phyloP scores from a whole-genome alignment of 2,329 filamentous ascomycete genomes.

The Aspergillus piperis region DNA sequence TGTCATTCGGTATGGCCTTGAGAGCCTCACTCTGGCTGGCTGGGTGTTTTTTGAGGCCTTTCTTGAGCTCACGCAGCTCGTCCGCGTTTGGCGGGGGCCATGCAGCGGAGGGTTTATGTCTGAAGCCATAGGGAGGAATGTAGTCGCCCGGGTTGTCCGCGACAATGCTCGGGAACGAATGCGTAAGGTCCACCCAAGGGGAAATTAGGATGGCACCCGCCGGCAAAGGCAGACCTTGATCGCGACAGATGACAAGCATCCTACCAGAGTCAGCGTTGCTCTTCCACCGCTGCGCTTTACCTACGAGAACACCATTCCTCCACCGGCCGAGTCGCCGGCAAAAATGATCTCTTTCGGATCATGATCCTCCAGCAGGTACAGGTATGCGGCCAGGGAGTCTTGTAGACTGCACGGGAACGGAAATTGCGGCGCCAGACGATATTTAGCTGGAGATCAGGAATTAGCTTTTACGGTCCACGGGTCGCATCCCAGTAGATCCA shows the following conservation, averaged over 20 bases:
- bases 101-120: constrained; percentile 82
- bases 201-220: constrained; percentile 89
- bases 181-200: constrained; percentile 93
- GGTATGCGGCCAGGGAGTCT: constrained; percentile 85
- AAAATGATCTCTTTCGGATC: constrained; percentile 80
- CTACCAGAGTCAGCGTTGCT: constrained; percentile 36
- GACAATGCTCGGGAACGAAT: constrained; percentile 90
- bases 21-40: constrained; percentile 27
- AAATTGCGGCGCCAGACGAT: constrained; percentile 88
- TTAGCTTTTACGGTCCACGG: constrained; percentile 17
- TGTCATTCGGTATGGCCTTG: constrained; percentile 21
- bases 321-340: constrained; percentile 90
- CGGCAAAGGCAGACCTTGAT: constrained; percentile 79
- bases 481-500: neutral
- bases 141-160: constrained; percentile 76
- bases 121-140: constrained; percentile 82
- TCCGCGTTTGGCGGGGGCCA: constrained; percentile 91
- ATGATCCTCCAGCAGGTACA: constrained; percentile 75
- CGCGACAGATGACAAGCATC: constrained; percentile 76
- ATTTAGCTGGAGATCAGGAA: constrained; percentile 55
- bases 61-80: constrained; percentile 58
- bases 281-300: constrained; percentile 13
- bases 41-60: constrained; percentile 49
- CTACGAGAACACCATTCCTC: constrained; percentile 76
- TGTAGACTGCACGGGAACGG: constrained; percentile 92